phyloP scores from a whole-genome alignment of 352 stramenopile genomes.

The Blastocystis sp. region DNA sequence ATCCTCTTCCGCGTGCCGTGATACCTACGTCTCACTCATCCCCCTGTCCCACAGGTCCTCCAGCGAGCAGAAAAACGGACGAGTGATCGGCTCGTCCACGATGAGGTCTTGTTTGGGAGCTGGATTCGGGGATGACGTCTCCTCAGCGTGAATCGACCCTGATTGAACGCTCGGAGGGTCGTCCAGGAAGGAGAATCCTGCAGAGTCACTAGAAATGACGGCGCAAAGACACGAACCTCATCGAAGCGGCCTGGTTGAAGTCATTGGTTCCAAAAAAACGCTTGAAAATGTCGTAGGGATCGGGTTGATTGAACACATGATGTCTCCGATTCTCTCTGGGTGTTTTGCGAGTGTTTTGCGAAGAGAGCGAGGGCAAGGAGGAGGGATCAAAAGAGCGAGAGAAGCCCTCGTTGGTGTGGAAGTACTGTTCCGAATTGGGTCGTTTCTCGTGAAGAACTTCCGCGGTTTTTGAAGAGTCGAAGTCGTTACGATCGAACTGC shows the following conservation, averaged over 20 bases:
- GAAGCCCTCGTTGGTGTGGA: too few species aligned
- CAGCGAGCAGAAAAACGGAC: constrained; percentile 74
- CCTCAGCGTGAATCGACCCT: neutral
- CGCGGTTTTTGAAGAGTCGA: neutral
- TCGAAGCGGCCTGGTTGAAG: constrained; percentile 44
- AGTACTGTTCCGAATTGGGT: too few species aligned
- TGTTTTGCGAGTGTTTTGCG: neutral
- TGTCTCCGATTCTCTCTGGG: neutral
- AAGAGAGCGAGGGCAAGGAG: neutral
- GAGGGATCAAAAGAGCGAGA: neutral
- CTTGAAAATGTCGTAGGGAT: constrained; percentile 80
- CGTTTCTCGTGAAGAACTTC: too few species aligned
- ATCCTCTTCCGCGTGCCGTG: constrained; percentile 77
- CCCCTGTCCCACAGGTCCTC: constrained; percentile 75
- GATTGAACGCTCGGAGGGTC: constrained; percentile 10
- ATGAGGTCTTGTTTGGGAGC: neutral
- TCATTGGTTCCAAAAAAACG: constrained; percentile 84
- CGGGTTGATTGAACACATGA: constrained; percentile 76
- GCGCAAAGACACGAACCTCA: constrained; percentile 71
- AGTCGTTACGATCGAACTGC: neutral
- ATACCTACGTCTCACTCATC: constrained; percentile 60
- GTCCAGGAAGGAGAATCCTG: constrained; percentile 76
- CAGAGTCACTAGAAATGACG: constrained; percentile 74
- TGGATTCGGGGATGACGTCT: neutral
- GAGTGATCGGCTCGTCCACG: constrained; percentile 69